Evolutionary conservation across 805 yeast species (phyloP).

Genomic region (Candida silvicultrix): DNA sequence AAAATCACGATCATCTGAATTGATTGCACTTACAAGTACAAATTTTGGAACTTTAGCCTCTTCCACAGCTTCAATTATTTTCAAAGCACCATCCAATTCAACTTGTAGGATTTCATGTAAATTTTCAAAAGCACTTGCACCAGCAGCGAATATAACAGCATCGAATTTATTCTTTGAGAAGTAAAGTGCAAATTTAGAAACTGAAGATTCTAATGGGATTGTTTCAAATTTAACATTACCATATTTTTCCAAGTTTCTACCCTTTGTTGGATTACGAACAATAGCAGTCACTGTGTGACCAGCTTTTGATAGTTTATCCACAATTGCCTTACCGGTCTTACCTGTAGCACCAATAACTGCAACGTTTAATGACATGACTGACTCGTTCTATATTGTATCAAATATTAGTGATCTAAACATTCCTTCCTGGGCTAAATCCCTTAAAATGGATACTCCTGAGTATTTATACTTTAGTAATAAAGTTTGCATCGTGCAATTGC

Average conservation of each 20-base stretch:
- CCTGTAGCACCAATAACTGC: slow-evolving; percentile 55
- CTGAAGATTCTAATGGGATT: slow-evolving; percentile 18
- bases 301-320: slow-evolving; percentile 23
- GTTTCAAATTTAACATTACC: background rate
- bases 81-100: slow-evolving; percentile 50
- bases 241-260: background rate
- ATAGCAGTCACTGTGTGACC: background rate
- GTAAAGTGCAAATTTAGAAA: slow-evolving; percentile 27
- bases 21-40: slow-evolving; percentile 43
- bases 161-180: slow-evolving; percentile 33
- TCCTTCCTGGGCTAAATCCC: too few species aligned
- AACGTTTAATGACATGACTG: slow-evolving; percentile 18
- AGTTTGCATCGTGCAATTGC: too few species aligned
- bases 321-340: slow-evolving; percentile 38
- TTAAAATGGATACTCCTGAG: background rate
- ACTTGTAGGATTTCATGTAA: slow-evolving; percentile 34
- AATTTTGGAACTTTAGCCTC: slow-evolving; percentile 35
- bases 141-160: slow-evolving; percentile 50
- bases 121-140: slow-evolving; percentile 44
- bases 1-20: slow-evolving; percentile 37
- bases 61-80: slow-evolving; percentile 43
- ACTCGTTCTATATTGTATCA: background rate
- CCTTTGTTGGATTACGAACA: slow-evolving; percentile 1
- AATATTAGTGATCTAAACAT: too few species aligned
- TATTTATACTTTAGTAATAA: too few species aligned